These are phyloP conservation scores for Acer campestre DNA, from an alignment of 345 rosid genomes.

Conservation along the genomic window DNA sequence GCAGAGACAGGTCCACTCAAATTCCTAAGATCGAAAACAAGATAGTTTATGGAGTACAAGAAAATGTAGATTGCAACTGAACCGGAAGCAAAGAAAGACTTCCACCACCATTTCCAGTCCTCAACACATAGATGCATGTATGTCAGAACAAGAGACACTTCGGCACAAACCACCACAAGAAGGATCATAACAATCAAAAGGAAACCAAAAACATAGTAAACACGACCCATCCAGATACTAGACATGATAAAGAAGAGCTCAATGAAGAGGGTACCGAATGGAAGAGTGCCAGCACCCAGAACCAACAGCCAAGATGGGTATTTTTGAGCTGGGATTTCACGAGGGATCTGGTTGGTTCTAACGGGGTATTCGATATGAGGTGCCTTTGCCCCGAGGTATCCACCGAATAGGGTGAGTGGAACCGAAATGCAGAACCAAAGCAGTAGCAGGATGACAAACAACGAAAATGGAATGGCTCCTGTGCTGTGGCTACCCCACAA, in stretches of 20 bases:
- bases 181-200: constrained; percentile 61
- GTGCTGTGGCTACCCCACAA: constrained; percentile 74
- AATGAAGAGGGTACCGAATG: constrained; percentile 74
- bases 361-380: constrained; percentile 73
- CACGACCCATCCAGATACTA: constrained; percentile 79
- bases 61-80: constrained; percentile 74
- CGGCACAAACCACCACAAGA: constrained; percentile 72
- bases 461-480: constrained; percentile 71
- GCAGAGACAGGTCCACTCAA: constrained; percentile 75
- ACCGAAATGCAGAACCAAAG: constrained; percentile 76
- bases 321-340: constrained; percentile 73
- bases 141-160: constrained; percentile 68
- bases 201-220: constrained; percentile 71
- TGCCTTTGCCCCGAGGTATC: constrained; percentile 65
- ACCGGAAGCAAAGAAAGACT: constrained; percentile 75
- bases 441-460: constrained; percentile 50
- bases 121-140: constrained; percentile 82
- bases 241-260: constrained; percentile 86
- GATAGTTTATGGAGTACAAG: constrained; percentile 65
- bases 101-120: constrained; percentile 88
- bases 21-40: constrained; percentile 62
- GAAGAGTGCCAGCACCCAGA: constrained; percentile 78
- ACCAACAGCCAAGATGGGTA: constrained; percentile 81
- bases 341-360: constrained; percentile 75
- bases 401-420: constrained; percentile 71